Percentiles rank a stretch among this genome's conserved stretches.
These are phyloP conservation scores for Gossypium anomalum DNA, from an alignment of 345 rosid species.

Conservation along the genomic window DNA sequence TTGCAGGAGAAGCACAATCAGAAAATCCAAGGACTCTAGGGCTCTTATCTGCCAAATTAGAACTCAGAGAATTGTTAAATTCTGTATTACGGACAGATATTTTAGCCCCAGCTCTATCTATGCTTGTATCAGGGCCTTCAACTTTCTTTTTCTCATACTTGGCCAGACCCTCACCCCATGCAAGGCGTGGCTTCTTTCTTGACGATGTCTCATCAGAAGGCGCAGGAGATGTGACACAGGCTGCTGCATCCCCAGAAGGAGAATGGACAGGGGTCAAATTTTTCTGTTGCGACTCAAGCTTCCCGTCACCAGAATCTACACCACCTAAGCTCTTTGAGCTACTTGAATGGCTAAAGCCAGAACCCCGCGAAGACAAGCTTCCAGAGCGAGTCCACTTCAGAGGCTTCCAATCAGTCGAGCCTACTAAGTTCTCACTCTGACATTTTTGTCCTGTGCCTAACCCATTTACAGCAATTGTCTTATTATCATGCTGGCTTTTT, in stretches of 20 bases:
- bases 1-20: slow-evolving; percentile 82
- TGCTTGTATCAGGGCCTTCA: slow-evolving; percentile 55
- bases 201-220: slow-evolving; percentile 54
- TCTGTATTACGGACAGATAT: slow-evolving; percentile 32
- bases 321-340: slow-evolving; percentile 48
- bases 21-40: slow-evolving; percentile 46
- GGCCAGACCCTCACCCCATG: slow-evolving; percentile 99
- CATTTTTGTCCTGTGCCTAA: slow-evolving; percentile 34
- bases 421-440: slow-evolving; percentile 28
- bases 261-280: slow-evolving; percentile 46
- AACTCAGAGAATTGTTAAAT: slow-evolving; percentile 36
- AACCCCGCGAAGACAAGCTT: slow-evolving; percentile 76
- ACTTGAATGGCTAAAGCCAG: slow-evolving; percentile 43
- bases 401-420: slow-evolving; percentile 60
- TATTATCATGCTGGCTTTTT: slow-evolving; percentile 51
- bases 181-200: slow-evolving; percentile 89
- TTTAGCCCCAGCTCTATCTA: slow-evolving; percentile 37
- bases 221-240: slow-evolving; percentile 42
- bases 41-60: slow-evolving; percentile 56
- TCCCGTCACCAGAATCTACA: slow-evolving; percentile 60
- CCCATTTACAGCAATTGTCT: slow-evolving; percentile 37
- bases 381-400: slow-evolving; percentile 73
- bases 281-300: slow-evolving; percentile 44
- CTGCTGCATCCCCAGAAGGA: slow-evolving; percentile 64
- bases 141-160: slow-evolving; percentile 92